Evolutionary conservation across 2,329 filamentous ascomycete genomes (phyloP).

Genomic region (Orbilia oligospora): DNA sequence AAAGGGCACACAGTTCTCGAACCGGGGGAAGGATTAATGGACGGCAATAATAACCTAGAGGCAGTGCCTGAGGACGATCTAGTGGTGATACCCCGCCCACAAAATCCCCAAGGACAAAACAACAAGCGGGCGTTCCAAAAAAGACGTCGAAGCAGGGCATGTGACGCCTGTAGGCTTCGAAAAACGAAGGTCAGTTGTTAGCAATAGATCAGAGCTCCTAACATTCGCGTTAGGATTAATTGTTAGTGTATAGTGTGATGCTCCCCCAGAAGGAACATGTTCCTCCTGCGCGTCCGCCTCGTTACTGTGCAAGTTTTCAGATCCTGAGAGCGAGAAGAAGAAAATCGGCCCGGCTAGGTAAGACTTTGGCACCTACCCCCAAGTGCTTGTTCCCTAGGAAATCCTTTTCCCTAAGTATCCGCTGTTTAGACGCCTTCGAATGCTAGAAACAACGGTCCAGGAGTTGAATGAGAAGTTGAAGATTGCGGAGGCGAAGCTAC

Average conservation of each 20-base stretch:
- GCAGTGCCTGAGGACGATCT: conserved; percentile 58
- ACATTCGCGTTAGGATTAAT: not conserved
- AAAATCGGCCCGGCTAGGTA: conserved; percentile 64
- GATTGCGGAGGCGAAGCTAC: conserved; percentile 62
- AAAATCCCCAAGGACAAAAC: conserved; percentile 35
- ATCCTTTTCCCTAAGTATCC: conserved; percentile 22
- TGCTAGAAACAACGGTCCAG: conserved; percentile 63
- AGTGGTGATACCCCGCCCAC: conserved; percentile 60
- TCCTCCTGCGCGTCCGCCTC: conserved; percentile 64
- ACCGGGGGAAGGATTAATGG: conserved; percentile 34
- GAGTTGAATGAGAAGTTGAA: conserved; percentile 63
- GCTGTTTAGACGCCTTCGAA: conserved; percentile 62
- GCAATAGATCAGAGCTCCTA: not conserved
- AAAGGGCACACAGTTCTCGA: not conserved
- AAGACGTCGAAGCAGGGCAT: conserved; percentile 64
- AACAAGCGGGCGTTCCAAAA: conserved; percentile 64
- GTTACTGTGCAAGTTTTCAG: conserved; percentile 64
- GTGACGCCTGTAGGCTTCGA: conserved; percentile 64
- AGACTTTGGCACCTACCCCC: not conserved
- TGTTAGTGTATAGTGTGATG: conserved; percentile 62
- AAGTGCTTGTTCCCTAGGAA: not conserved
- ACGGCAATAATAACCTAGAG: conserved; percentile 35
- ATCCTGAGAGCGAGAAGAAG: conserved; percentile 63
- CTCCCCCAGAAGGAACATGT: conserved; percentile 64
- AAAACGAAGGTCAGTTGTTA: conserved; percentile 64